Evolutionary conservation across 306 rosid species (phyloP), one percentile per base, ranked within the genome.

Genomic region (Benincasa hispida): DNA sequence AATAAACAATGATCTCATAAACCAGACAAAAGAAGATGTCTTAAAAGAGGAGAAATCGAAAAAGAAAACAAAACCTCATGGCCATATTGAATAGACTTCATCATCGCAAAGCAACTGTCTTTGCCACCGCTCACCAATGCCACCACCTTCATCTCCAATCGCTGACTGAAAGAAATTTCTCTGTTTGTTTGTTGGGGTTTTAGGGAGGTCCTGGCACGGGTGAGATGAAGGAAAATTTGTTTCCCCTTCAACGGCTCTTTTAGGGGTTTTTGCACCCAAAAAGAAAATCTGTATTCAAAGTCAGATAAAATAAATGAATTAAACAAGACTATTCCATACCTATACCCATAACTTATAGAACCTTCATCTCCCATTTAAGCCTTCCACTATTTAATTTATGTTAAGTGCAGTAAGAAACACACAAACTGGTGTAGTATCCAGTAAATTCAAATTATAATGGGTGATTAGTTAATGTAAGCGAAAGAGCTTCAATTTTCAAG

Each of bases 91-190:
- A 88, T 83, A 67, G 86, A 85, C 79, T 88, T 91, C 87, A 93
- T 93, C 98, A 91, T 93, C 75, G 92, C 94, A 48, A 86, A 91
- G 79, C 97, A 93, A 77, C 98, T 93, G 82, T 93, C 98, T 82
- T 93, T 93, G 85, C 97, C 98, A 50, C 98, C 98, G 81, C 98
- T 93, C 25, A 93, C 88, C 21, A 93, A 81, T 28, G 97, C 98
- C 47, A 93, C 96, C 78, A 88, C 97, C 88, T 93, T 93, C 98
- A 93, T 93, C 81, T 75, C 82, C 60, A 32, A 62, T 47, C 48
- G 8, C 63, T 19, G n/a, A 53, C 77, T 2, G 28, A 12, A 67
- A 37, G 28, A 42, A 22, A 68, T 42, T 45, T 18, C 24, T 70
- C 41, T 6, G 41, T 39, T 70, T 47, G 35, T 5, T 15, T 2